Percentiles rank a stretch among this genome's conserved stretches.
Evolutionary conservation across 2,329 filamentous ascomycete species (phyloP).

Genomic region (Chrysosporium queenslandicum): DNA sequence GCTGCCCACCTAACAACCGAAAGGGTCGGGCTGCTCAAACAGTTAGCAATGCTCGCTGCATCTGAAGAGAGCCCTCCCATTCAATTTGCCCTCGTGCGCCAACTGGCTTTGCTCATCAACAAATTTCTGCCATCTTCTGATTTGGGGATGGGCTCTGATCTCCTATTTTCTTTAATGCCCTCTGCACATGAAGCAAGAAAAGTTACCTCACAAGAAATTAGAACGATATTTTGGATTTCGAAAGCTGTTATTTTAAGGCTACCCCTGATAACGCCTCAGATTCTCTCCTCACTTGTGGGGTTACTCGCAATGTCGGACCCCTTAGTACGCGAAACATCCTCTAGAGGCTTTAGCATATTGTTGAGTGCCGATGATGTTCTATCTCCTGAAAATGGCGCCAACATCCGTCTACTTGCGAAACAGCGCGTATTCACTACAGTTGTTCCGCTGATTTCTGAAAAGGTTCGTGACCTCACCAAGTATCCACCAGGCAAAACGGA

Average conservation of each 20-base stretch:
- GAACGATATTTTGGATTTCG: slow-evolving; percentile 50
- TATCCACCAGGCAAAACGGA: slow-evolving; percentile 17
- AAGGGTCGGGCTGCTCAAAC: slow-evolving; percentile 28
- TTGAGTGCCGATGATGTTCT: slow-evolving; percentile 53
- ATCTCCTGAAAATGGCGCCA: slow-evolving; percentile 51
- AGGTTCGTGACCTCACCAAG: slow-evolving; percentile 39
- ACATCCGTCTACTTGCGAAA: slow-evolving; percentile 52
- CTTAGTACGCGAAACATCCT: slow-evolving; percentile 42
- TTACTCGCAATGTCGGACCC: slow-evolving; percentile 37
- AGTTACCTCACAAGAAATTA: slow-evolving; percentile 37
- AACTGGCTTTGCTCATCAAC: slow-evolving; percentile 34
- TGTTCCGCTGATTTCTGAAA: slow-evolving; percentile 46
- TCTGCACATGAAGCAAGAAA: slow-evolving; percentile 17
- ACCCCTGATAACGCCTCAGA: slow-evolving; percentile 39
- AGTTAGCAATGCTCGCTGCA: slow-evolving; percentile 29
- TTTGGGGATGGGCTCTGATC: slow-evolving; percentile 24
- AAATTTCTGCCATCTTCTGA: slow-evolving; percentile 33
- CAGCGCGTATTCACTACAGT: slow-evolving; percentile 54
- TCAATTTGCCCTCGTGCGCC: slow-evolving; percentile 35
- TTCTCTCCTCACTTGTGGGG: slow-evolving; percentile 43
- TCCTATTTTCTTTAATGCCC: slow-evolving; percentile 28
- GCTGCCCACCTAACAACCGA: slow-evolving; percentile 27
- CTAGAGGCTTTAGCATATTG: slow-evolving; percentile 50
- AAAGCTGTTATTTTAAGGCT: slow-evolving; percentile 52
- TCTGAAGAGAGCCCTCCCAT: slow-evolving; percentile 27